These are phyloP conservation scores for Cynanchum wilfordii DNA, from an alignment of 257 asterid genomes.

Conservation along the genomic window DNA sequence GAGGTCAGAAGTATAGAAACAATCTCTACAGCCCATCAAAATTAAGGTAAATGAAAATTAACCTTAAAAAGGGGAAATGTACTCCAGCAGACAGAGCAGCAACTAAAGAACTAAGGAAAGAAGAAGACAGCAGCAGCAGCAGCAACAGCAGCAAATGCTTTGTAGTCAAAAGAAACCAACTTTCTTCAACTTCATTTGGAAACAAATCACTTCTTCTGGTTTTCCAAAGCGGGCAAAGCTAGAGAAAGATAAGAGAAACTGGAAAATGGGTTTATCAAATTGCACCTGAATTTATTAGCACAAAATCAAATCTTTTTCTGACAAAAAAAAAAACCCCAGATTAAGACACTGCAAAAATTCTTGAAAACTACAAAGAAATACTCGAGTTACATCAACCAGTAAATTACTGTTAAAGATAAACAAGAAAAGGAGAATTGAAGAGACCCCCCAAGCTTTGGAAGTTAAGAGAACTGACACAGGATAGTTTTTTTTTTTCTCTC, in stretches of 20 bases:
- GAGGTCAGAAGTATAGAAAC: background rate
- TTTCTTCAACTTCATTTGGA: slow-evolving; percentile 15
- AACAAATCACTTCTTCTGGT: slow-evolving; percentile 1
- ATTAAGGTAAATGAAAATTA: slow-evolving; percentile 1
- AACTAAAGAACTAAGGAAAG: background rate
- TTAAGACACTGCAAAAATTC: slow-evolving; percentile 12
- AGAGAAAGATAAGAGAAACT: background rate
- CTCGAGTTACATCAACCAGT: background rate
- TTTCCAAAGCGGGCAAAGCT: background rate
- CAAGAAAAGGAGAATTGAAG: slow-evolving; percentile 1
- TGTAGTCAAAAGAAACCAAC: slow-evolving; percentile 15
- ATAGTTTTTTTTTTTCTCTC: background rate
- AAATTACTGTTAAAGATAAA: background rate
- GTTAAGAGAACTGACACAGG: slow-evolving; percentile 16
- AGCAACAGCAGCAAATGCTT: slow-evolving; percentile 9
- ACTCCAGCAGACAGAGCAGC: slow-evolving; percentile 6
- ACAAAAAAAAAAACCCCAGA: slow-evolving; percentile 19
- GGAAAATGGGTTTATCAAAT: slow-evolving; percentile 12
- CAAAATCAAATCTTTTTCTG: slow-evolving; percentile 2
- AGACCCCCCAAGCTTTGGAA: slow-evolving; percentile 3
- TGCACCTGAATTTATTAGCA: background rate
- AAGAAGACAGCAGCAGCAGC: too few species aligned
- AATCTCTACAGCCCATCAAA: background rate
- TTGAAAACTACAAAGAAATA: slow-evolving; percentile 5
- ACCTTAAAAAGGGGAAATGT: background rate